Conservation (phyloP, 208 protist species). For the Acanthamoeba culbertsoni region DNA sequence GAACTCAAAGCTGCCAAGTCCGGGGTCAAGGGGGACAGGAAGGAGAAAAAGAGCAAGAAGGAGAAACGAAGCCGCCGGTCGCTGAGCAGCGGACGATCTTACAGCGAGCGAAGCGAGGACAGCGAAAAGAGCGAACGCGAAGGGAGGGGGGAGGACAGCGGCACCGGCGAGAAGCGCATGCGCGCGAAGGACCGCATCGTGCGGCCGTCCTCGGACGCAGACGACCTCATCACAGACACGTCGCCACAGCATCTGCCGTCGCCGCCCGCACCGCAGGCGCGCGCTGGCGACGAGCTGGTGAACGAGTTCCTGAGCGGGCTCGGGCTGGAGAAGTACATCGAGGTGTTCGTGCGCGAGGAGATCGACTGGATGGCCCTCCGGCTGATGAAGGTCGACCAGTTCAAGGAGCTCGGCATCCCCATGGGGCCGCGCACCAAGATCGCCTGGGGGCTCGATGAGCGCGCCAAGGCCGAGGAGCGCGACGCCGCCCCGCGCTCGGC, state of each 20-base stretch:
- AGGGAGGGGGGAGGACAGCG: background rate
- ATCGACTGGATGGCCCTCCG: conserved; percentile 24
- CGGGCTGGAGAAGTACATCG: conserved; percentile 7
- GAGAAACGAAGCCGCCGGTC: background rate
- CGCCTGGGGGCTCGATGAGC: background rate
- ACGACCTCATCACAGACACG: background rate
- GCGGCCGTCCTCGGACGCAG: background rate
- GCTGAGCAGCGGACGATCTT: background rate
- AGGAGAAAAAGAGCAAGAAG: background rate
- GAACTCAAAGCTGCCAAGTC: too few species aligned
- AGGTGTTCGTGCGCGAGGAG: background rate
- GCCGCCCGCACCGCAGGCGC: too few species aligned
- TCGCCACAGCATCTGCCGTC: background rate
- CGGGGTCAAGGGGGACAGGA: too few species aligned
- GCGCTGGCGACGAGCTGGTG: background rate
- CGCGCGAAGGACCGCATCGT: background rate
- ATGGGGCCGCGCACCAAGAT: conserved; percentile 46
- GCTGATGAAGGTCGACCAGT: background rate
- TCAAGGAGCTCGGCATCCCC: conserved; percentile 50
- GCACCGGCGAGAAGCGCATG: background rate
- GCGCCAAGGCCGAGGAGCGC: background rate
- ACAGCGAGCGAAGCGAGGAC: background rate
- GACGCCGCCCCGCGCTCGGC: background rate
- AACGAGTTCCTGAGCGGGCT: background rate
- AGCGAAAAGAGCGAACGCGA: background rate